Evolutionary conservation across 345 rosid genomes (phyloP).

Genomic region (Iberis pinnata): DNA sequence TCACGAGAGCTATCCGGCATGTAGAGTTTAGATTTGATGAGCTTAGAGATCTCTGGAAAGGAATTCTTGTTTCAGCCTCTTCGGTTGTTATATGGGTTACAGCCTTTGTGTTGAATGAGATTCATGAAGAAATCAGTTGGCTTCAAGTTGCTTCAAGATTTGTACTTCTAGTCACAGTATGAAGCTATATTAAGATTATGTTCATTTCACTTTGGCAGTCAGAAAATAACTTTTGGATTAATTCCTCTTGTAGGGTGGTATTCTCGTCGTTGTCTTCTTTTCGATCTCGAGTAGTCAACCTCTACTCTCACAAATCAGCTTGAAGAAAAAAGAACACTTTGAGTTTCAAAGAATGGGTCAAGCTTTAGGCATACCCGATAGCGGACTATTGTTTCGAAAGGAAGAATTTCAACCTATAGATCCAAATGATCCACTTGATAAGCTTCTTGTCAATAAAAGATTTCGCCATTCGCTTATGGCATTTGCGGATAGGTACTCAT

Average conservation of each 20-base stretch:
- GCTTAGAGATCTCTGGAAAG: slow-evolving; percentile 80
- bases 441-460: slow-evolving; percentile 67
- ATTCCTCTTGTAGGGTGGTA: slow-evolving; percentile 53
- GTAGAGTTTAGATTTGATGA: slow-evolving; percentile 83
- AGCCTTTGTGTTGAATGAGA: slow-evolving; percentile 66
- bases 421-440: slow-evolving; percentile 69
- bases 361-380: slow-evolving; percentile 86
- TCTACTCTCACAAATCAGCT: slow-evolving; percentile 74
- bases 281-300: slow-evolving; percentile 85
- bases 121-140: slow-evolving; percentile 47
- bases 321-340: slow-evolving; percentile 55
- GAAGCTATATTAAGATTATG: slow-evolving; percentile 12
- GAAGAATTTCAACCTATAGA: slow-evolving; percentile 42
- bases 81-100: slow-evolving; percentile 66
- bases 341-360: slow-evolving; percentile 69
- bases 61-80: slow-evolving; percentile 59
- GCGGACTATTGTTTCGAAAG: slow-evolving; percentile 53
- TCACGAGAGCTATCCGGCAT: slow-evolving; percentile 58
- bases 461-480: slow-evolving; percentile 83
- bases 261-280: slow-evolving; percentile 65
- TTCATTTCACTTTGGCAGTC: slow-evolving; percentile 4
- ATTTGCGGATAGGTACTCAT: slow-evolving; percentile 82
- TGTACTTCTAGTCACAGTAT: slow-evolving; percentile 61
- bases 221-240: neutral
- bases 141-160: slow-evolving; percentile 82